Evolutionary conservation across 1,284 basidiomycete species (phyloP), one percentile per base, ranked within the genome.

Genomic region (Cystobasidium slooffiae): DNA sequence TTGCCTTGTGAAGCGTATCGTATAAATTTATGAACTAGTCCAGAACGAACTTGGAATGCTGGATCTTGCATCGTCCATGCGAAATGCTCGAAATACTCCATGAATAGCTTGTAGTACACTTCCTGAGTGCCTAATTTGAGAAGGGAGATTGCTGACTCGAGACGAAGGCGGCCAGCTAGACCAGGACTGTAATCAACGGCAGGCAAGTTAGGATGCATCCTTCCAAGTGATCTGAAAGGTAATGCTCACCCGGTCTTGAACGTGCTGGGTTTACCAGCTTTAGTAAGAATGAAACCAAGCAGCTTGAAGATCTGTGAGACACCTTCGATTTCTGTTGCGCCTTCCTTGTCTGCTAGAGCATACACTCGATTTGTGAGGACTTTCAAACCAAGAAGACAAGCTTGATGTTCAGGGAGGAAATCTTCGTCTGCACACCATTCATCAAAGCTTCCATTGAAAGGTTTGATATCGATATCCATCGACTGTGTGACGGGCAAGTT

Each of bases 11-110:
- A 73, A 12, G 94, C 82, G 46, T 92, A 84, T 5, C 85, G 81
- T 6, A 90, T 83, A 5, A 96, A 84, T 82, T 95, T 96, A 61
- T 85, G 87, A 66, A 98, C 82, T 83, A 97, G 93, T 3, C 80
- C 83, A 70, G 88, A 84, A 52, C 97, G 92, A 53, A 99, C 93
- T 76, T 92, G 88, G 81, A 90, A 97, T 80, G 89, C 92, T 1
- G 91, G 85, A 80, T 99, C 96, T 90, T 95, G 76, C 41, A 43
- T 62, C 6, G 75, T 70, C 20, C 77, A 75, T 6, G 78, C 66
- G 46, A 80, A 66, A 7, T 61, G 44, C n/a, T 78, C 75, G 14
- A 80, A 72, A 8, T 70, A 10, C 16, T 55, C 7, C 47, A 75
- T 37, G 31, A 77, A 69, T n/a, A 41, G n/a, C 5, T 53, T 84